Evolutionary conservation across 2,329 filamentous ascomycete genomes (phyloP).

Genomic region (Cordyceps tenuipes): DNA sequence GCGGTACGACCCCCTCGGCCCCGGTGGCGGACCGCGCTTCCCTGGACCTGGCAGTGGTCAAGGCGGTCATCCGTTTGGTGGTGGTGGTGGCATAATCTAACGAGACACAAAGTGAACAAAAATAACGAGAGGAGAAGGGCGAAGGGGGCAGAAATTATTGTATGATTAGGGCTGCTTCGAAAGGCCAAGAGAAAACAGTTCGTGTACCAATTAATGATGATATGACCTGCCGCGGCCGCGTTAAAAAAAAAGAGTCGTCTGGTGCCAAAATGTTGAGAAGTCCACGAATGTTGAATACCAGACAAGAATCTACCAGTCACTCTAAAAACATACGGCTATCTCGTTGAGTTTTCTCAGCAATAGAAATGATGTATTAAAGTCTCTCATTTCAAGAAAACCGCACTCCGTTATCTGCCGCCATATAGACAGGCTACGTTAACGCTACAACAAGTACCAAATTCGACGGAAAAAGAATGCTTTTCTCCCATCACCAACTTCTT

Average conservation of each 20-base stretch:
- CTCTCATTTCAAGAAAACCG: neutral
- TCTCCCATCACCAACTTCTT: neutral
- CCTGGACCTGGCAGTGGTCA: constrained; percentile 34
- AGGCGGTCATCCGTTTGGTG: constrained; percentile 22
- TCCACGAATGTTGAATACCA: neutral
- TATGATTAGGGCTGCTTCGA: too few relatives aligned
- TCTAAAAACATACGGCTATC: too few relatives aligned
- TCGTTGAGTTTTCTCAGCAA: neutral
- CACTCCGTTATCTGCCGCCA: neutral
- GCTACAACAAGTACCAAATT: neutral
- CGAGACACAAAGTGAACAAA: neutral
- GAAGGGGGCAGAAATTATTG: too few relatives aligned
- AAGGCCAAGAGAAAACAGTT: too few relatives aligned
- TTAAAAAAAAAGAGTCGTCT: too few relatives aligned
- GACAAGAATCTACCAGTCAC: too few relatives aligned
- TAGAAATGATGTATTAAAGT: neutral
- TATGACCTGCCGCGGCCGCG: too few relatives aligned
- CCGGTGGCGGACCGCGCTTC: constrained; percentile 46
- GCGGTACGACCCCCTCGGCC: constrained; percentile 82
- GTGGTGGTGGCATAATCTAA: constrained; percentile 28
- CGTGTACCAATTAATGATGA: too few relatives aligned
- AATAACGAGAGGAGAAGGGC: too few relatives aligned
- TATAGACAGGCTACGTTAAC: neutral
- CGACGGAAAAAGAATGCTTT: neutral
- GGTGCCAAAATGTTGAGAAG: neutral